Percentiles rank a stretch among this genome's conserved stretches.
Evolutionary conservation across 2,329 filamentous ascomycete genomes (phyloP).

Genomic region (Phaeosphaeriaceae sp.): DNA sequence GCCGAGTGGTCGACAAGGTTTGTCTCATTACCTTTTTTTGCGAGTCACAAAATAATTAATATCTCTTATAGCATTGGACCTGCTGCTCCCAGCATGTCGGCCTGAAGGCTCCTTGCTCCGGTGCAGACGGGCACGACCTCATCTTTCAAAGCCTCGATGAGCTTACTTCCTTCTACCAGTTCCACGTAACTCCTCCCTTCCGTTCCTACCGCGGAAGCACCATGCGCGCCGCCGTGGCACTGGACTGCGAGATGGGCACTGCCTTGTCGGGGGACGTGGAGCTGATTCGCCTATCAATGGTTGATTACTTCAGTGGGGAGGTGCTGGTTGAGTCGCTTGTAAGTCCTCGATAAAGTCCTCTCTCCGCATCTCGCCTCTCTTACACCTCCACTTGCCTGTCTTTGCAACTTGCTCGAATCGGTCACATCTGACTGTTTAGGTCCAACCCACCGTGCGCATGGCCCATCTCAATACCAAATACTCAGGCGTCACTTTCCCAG

Average conservation of each 20-base stretch:
- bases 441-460: not conserved
- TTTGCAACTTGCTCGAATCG: not conserved
- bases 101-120: slow-evolving; percentile 14
- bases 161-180: slow-evolving; percentile 15
- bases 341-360: not conserved
- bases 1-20: not conserved
- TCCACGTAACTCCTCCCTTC: slow-evolving; percentile 10
- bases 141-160: slow-evolving; percentile 8
- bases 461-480: not conserved
- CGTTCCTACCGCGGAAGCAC: not conserved
- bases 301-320: slow-evolving; percentile 59
- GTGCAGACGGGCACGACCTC: slow-evolving; percentile 9
- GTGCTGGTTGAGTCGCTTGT: slow-evolving; percentile 43
- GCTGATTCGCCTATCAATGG: slow-evolving; percentile 60
- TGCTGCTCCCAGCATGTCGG: slow-evolving; percentile 15
- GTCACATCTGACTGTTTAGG: not conserved
- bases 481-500: not conserved
- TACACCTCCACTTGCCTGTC: too few species aligned
- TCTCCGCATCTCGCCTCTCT: not conserved
- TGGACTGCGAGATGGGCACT: slow-evolving; percentile 66
- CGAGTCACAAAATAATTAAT: not conserved
- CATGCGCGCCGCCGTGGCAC: slow-evolving; percentile 46
- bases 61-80: slow-evolving; percentile 11
- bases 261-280: slow-evolving; percentile 56
- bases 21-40: not conserved